Evolutionary conservation across 2,329 filamentous ascomycete genomes (phyloP), one percentile per base, ranked within the genome.

Genomic region (Samsoniella hepiali): DNA sequence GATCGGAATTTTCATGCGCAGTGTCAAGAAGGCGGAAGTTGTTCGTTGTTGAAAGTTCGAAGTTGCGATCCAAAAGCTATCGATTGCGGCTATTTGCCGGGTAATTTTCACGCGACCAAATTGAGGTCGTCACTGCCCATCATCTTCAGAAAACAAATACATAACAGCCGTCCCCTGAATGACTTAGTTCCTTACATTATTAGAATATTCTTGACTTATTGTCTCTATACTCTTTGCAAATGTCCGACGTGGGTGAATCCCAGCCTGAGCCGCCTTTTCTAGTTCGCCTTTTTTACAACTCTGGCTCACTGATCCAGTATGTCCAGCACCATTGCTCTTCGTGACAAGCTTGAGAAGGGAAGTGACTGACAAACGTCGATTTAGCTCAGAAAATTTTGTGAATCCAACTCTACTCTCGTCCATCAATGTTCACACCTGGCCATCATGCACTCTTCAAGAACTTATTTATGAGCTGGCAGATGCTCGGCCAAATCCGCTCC

Each of bases 181-280:
- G 9, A 27, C 7, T 49, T 51, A 9, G 1, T 8, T 17, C 10
- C 6, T 29, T 60, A 31, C 9, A 13, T 27, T 34, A 6, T 34
- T 58, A 31, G 11, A 15, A 9, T 2, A 6, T 27, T 44, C 51
- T 11, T 9, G 2, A 22, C 40, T 51, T n/a, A 3, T 29, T 11
- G 11, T n/a, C 11, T 27, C 32, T 22, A 11, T 38, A 7, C n/a
- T 32, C 36, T 59, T 34, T n/a, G 17, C 34, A 45, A 62, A 80
- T 88, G 22, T 65, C 66, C 17, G 66, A 63, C 31, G 58, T 58
- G 42, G 63, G 55, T 69, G 86, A 93, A 73, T 87, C 89, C 66
- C 84, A 91, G 71, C 82, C 83, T 54, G 90, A 87, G 13, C 87
- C 90, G 3, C 93, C 93, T 6, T 97, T 96, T 77, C 85, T 94